Evolutionary conservation across 176 grass and related monocot genomes (phyloP), one percentile per base, ranked within the genome.

Genomic region (Echinochloa phyllopogon): DNA sequence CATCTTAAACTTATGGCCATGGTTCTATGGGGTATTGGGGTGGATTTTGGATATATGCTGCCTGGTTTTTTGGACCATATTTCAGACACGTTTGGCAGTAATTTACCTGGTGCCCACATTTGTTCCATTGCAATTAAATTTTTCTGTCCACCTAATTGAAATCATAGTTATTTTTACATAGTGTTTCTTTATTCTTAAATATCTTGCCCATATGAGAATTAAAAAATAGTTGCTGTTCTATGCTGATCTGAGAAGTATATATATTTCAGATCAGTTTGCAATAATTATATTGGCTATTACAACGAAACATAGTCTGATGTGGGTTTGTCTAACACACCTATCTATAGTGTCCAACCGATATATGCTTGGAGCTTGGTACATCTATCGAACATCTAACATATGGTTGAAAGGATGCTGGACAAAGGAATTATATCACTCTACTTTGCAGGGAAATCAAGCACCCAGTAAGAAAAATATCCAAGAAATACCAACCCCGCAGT

Each of bases 401-500:
- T 36, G 18, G 44, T 62, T 79, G 6, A 55, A 42, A 42, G 68
- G 72, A 56, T 65, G 23, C 37, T 80, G 52, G 23, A 65, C 10
- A 81, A 72, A 43, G 21, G 5, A 40, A 53, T 57, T 18, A 75
- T 78, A 48, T 84, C 67, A 20, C 73, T 88, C 8, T 6, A 29
- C 41, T 81, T 86, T 77, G 65, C 69, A 99, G 96, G 86, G 81
- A 64, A 94, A 78, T 73, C 76, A 84, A 92, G 53, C 87, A 79
- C 71, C 75, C 65, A 87, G 60, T 56, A 99, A 94, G 93, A 94
- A 89, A 85, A 90, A 86, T 86, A 78, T 79, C 69, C 93, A 95
- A 86, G 93, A 99, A 83, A 99, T 99, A 87, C 93, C 93, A 70
- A 99, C 96, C 59, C 96, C 96, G n/a, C 91, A 99, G 79, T 99